Conservation (phyloP, 2,329 filamentous ascomycete genomes). For the Metarhizium rileyi region DNA sequence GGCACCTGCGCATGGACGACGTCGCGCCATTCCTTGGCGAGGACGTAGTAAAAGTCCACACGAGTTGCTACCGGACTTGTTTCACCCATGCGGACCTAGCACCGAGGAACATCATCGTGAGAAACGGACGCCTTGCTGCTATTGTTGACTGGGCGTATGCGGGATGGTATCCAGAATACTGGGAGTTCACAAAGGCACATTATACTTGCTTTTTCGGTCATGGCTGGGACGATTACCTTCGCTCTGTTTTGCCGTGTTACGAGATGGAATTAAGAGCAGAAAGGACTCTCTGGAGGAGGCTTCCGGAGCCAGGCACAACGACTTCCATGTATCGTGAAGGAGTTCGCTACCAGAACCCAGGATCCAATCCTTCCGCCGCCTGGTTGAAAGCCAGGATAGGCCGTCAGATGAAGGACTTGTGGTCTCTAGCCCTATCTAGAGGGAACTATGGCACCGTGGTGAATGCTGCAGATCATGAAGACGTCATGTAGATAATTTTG, state of each 20-base stretch:
- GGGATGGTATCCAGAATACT: not conserved
- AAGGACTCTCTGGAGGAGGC: not conserved
- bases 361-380: not conserved
- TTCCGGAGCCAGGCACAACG: not conserved
- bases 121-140: not conserved
- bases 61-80: constrained; percentile 11
- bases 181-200: not conserved
- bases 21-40: constrained; percentile 13
- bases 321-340: not conserved
- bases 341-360: not conserved
- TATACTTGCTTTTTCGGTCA: not conserved
- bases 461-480: no score
- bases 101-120: not conserved
- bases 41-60: constrained; percentile 16
- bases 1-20: constrained; percentile 13
- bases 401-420: not conserved
- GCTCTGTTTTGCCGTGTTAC: not conserved
- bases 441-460: not conserved
- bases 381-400: not conserved
- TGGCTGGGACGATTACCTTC: not conserved
- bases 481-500: no score
- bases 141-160: not conserved
- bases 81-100: not conserved
- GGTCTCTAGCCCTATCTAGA: not conserved
- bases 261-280: not conserved